Conservation (phyloP, 176 grass and related monocot species). For the Cocos nucifera region DNA sequence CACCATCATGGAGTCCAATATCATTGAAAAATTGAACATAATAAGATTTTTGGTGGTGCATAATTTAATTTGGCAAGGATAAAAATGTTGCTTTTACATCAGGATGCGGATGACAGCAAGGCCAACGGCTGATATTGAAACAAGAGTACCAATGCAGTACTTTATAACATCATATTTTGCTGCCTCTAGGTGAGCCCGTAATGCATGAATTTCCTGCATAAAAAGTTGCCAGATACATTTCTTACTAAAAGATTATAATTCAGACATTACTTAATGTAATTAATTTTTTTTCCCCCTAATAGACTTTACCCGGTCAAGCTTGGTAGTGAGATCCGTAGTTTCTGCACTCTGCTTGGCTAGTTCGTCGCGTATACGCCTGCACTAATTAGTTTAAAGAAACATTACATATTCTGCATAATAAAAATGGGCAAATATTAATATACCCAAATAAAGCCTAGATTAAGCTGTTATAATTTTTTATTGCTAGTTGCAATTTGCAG, state of each 20-base stretch:
- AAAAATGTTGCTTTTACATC: constrained; percentile 11
- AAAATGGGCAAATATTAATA: too few relatives aligned
- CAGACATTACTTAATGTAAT: too few relatives aligned
- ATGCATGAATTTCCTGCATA: constrained; percentile 71
- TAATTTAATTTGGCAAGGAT: background rate
- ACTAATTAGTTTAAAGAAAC: background rate
- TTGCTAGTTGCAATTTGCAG: too few relatives aligned
- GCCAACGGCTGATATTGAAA: constrained; percentile 29
- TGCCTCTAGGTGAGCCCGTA: constrained; percentile 72
- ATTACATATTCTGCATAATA: too few relatives aligned
- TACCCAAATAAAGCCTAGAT: too few relatives aligned
- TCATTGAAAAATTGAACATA: too few relatives aligned
- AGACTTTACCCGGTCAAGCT: constrained; percentile 66
- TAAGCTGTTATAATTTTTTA: too few relatives aligned
- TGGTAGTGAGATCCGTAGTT: constrained; percentile 78
- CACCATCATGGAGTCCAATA: too few relatives aligned
- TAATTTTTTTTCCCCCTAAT: background rate
- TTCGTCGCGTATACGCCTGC: constrained; percentile 84
- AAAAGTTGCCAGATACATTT: too few relatives aligned
- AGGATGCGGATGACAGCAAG: constrained; percentile 23
- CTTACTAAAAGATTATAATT: too few relatives aligned
- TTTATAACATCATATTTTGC: constrained; percentile 98
- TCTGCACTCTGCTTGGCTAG: constrained; percentile 69
- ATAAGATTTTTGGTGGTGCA: too few relatives aligned
- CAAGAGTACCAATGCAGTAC: constrained; percentile 94